A percentile compares a stretch with the other conserved stretches of the same genome.
phyloP scores from a whole-genome alignment of 139 green algal species.

The Micractinium conductrix region DNA sequence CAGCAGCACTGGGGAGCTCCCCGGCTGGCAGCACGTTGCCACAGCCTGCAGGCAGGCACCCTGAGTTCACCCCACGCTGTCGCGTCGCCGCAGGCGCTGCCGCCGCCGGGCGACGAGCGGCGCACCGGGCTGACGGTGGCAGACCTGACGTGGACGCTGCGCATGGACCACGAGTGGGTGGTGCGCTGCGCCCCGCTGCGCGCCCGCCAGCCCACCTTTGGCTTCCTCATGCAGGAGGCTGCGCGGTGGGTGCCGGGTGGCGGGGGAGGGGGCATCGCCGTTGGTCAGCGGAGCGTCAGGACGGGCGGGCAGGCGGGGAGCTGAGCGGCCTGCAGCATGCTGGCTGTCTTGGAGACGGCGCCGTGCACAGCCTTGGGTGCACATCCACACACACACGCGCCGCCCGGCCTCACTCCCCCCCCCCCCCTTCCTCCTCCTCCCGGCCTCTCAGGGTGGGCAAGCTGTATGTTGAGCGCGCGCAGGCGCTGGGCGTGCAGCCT shows the following conservation, averaged over 20 bases:
- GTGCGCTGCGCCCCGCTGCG: slow-evolving; percentile 43
- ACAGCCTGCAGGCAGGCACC: too few species aligned
- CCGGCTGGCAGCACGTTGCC: too few species aligned
- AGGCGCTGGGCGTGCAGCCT: slow-evolving; percentile 38
- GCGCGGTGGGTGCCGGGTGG: slow-evolving; percentile 32
- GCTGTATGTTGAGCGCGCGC: slow-evolving; percentile 32
- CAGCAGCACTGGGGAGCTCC: too few species aligned
- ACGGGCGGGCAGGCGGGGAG: too few species aligned
- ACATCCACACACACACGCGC: not conserved
- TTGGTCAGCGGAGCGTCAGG: not conserved
- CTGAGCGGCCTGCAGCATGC: too few species aligned
- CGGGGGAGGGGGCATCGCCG: not conserved
- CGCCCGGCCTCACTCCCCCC: not conserved
- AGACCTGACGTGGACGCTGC: slow-evolving; percentile 57
- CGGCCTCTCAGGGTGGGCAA: slow-evolving; percentile 19
- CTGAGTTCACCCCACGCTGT: too few species aligned
- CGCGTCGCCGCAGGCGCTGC: too few species aligned
- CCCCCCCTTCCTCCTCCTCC: not conserved
- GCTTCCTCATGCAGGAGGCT: slow-evolving; percentile 47
- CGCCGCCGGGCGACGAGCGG: slow-evolving; percentile 36
- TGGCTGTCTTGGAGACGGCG: too few species aligned
- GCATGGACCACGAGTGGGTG: slow-evolving; percentile 41
- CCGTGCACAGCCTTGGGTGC: not conserved
- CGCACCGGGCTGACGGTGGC: not conserved
- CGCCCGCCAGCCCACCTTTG: slow-evolving; percentile 29